These are phyloP conservation scores for Ophiocordyceps unilateralis DNA, from an alignment of 2,329 filamentous ascomycete species.

Conservation along the genomic window DNA sequence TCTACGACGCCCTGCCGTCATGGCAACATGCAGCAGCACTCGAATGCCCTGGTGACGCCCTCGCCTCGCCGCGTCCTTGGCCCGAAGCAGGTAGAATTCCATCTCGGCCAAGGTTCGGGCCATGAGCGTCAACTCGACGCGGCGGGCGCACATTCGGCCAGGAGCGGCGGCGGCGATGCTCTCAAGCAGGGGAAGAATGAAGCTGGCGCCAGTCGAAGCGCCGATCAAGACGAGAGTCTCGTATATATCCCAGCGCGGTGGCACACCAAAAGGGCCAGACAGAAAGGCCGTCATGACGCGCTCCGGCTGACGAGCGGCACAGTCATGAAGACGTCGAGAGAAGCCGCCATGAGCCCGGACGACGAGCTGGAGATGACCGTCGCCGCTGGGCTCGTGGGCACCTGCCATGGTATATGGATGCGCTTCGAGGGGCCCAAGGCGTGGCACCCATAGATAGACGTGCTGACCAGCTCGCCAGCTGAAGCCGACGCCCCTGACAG, in stretches of 20 bases:
- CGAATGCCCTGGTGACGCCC: conserved; percentile 26
- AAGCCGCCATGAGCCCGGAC: conserved; percentile 39
- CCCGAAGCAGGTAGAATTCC: conserved; percentile 34
- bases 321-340: conserved; percentile 32
- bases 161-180: conserved; percentile 26
- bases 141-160: conserved; percentile 27
- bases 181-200: conserved; percentile 41
- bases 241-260: conserved; percentile 38
- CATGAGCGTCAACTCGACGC: conserved; percentile 35
- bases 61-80: conserved; percentile 24
- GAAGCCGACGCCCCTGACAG: conserved; percentile 42
- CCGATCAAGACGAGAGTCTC: conserved; percentile 43
- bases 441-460: conserved; percentile 42
- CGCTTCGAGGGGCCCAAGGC: conserved; percentile 33
- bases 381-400: conserved; percentile 33
- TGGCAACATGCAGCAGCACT: conserved; percentile 33
- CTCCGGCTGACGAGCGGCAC: conserved; percentile 20
- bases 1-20: conserved; percentile 20
- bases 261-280: conserved; percentile 36
- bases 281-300: conserved; percentile 24
- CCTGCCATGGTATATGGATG: conserved; percentile 47
- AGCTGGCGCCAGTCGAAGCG: conserved; percentile 46
- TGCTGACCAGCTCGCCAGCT: conserved; percentile 42
- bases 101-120: conserved; percentile 35
- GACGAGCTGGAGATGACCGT: conserved; percentile 38